These are phyloP conservation scores for Andrographis paniculata DNA, from an alignment of 305 asterid species.

Conservation along the genomic window DNA sequence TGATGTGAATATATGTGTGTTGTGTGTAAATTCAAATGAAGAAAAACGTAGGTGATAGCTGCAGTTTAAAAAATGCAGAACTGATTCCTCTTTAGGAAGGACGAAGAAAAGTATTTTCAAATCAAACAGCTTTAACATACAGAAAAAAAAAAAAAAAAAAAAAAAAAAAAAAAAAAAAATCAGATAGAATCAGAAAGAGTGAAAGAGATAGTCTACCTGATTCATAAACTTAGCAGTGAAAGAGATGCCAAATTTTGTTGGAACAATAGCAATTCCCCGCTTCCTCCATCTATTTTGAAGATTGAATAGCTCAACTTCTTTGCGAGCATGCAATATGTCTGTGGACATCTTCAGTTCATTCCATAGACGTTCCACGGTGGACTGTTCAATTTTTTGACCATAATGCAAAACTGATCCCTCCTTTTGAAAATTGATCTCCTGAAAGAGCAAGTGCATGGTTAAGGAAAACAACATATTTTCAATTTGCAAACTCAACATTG, in stretches of 20 bases:
- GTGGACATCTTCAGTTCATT: constrained; percentile 61
- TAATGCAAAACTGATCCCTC: constrained; percentile 83
- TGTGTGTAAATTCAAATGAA: no score
- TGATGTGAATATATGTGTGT: no score
- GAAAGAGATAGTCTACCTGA: constrained; percentile 47
- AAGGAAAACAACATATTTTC: neutral
- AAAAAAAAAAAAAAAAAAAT: no score
- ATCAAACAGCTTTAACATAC: no score
- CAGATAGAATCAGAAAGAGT: no score
- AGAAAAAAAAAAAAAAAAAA: no score
- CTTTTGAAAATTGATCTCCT: constrained; percentile 84
- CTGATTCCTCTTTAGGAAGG: no score
- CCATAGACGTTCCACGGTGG: constrained; percentile 77
- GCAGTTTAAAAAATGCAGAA: no score
- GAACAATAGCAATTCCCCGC: constrained; percentile 79
- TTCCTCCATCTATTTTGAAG: constrained; percentile 73
- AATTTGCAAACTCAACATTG: no score
- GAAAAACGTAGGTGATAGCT: no score
- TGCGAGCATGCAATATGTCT: constrained; percentile 33
- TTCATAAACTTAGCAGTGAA: constrained; percentile 85
- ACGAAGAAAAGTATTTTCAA: no score
- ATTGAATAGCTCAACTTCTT: constrained; percentile 68
- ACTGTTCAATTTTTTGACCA: constrained; percentile 64
- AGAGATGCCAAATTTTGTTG: constrained; percentile 93
- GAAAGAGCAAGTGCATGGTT: constrained; percentile 17